Conservation (phyloP, 352 stramenopile genomes). For the Phytophthora ohioensis region DNA sequence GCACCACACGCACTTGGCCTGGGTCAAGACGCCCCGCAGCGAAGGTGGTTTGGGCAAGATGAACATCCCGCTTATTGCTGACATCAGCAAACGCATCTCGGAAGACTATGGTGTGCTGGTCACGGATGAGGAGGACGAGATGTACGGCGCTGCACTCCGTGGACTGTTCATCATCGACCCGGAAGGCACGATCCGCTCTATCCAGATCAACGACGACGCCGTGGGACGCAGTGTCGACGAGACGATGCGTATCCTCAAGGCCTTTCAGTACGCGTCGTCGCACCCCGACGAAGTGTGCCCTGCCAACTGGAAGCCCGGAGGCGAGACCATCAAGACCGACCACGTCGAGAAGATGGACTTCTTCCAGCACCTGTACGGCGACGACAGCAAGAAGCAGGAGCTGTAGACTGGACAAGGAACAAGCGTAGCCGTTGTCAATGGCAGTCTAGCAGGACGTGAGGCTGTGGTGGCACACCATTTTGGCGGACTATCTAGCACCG, state of each 20-base stretch:
- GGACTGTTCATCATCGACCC: conserved; percentile 90
- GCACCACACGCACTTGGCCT: conserved; percentile 87
- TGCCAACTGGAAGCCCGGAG: conserved; percentile 87
- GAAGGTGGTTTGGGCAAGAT: conserved; percentile 84
- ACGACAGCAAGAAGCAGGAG: conserved; percentile 64
- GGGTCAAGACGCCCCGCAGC: conserved; percentile 81
- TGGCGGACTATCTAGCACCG: background rate
- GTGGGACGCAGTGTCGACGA: conserved; percentile 86
- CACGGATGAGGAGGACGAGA: conserved; percentile 84
- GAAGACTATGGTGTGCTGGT: conserved; percentile 88
- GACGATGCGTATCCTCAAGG: conserved; percentile 86
- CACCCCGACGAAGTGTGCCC: conserved; percentile 88
- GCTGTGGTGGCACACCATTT: background rate
- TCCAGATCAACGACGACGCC: conserved; percentile 88
- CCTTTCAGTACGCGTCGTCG: conserved; percentile 78
- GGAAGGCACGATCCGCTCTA: conserved; percentile 82
- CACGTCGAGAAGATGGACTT: conserved; percentile 87
- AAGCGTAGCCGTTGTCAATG: background rate
- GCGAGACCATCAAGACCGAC: conserved; percentile 88
- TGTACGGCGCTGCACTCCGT: conserved; percentile 77
- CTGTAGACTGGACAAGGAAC: conserved; percentile 31
- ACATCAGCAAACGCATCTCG: conserved; percentile 88
- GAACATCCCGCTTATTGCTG: conserved; percentile 83
- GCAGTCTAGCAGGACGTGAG: no score
- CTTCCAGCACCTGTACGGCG: conserved; percentile 84